Percentiles rank a stretch among this genome's conserved stretches.
These are phyloP conservation scores for Brassica nigra DNA, from an alignment of 345 rosid species.

Conservation along the genomic window DNA sequence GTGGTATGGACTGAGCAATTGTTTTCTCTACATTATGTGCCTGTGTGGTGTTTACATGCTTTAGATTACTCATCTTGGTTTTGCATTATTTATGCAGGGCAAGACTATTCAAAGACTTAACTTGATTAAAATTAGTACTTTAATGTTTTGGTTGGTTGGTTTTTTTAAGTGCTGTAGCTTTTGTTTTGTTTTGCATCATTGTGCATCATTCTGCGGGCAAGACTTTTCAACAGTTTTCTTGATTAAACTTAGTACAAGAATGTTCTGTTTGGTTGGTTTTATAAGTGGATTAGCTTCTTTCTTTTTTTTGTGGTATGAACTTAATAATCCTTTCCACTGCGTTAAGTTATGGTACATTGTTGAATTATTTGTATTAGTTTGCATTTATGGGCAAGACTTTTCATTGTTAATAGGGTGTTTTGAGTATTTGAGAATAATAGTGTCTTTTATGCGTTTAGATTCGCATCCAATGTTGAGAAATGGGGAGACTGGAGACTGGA, in stretches of 20 bases:
- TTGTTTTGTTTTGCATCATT: too few relatives aligned
- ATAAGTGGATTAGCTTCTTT: neutral
- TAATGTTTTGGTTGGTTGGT: too few relatives aligned
- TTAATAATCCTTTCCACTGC: neutral
- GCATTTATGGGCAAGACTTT: neutral
- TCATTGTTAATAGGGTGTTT: neutral
- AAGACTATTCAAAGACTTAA: too few relatives aligned
- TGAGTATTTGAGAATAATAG: neutral
- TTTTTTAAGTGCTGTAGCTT: too few relatives aligned
- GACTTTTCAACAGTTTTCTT: too few relatives aligned
- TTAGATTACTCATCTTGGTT: neutral
- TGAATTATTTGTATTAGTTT: neutral
- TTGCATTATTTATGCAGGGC: neutral
- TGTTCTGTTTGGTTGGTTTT: neutral
- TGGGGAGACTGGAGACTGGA: constrained; percentile 99
- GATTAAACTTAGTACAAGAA: neutral
- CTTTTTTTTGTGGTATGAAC: neutral
- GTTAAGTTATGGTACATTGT: neutral
- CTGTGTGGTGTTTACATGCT: neutral
- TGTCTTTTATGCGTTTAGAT: constrained; percentile 48
- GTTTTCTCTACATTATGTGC: neutral
- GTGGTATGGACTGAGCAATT: neutral
- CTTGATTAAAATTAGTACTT: too few relatives aligned
- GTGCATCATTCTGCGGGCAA: too few relatives aligned
- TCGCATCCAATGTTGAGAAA: constrained; percentile 96